A percentile compares a stretch with the other conserved stretches of the same genome.
phyloP scores from a whole-genome alignment of 2,329 filamentous ascomycete species.

The Penicillium sp. region DNA sequence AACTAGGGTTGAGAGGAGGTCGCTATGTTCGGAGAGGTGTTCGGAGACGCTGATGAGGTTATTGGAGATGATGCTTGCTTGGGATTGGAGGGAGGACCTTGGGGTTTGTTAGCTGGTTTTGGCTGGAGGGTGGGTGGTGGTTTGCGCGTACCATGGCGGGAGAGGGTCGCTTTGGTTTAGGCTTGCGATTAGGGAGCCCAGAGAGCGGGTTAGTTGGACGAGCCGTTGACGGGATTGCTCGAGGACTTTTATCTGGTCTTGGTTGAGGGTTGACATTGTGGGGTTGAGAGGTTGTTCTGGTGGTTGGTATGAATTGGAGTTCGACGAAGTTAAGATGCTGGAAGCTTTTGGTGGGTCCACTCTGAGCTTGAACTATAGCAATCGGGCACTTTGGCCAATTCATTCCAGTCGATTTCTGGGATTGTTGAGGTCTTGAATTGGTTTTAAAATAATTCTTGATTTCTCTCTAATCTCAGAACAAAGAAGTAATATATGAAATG shows the following conservation, averaged over 20 bases:
- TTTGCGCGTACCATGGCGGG: slow-evolving; percentile 62
- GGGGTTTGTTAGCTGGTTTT: not conserved
- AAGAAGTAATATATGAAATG: no score
- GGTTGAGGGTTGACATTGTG: slow-evolving; percentile 39
- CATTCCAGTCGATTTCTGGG: no score
- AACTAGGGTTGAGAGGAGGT: slow-evolving; percentile 68
- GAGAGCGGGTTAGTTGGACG: slow-evolving; percentile 66
- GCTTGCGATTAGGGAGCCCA: slow-evolving; percentile 63
- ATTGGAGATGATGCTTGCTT: slow-evolving; percentile 67
- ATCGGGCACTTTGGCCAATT: no score
- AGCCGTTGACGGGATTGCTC: slow-evolving; percentile 71
- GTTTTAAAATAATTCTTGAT: no score
- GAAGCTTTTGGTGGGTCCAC: not conserved
- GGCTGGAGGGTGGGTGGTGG: not conserved
- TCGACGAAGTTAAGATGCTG: not conserved
- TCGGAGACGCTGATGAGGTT: slow-evolving; percentile 69
- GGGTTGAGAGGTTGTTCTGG: not conserved
- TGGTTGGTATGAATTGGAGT: not conserved
- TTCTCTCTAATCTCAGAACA: no score
- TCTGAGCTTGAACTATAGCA: no score
- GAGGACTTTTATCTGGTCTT: slow-evolving; percentile 59
- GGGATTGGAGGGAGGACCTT: slow-evolving; percentile 72
- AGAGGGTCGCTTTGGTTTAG: slow-evolving; percentile 65
- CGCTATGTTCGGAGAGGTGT: slow-evolving; percentile 63
- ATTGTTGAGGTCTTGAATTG: no score